Evolutionary conservation across 2,329 filamentous ascomycete genomes (phyloP), one percentile per base, ranked within the genome.

Genomic region (Exserohilum turcica): DNA sequence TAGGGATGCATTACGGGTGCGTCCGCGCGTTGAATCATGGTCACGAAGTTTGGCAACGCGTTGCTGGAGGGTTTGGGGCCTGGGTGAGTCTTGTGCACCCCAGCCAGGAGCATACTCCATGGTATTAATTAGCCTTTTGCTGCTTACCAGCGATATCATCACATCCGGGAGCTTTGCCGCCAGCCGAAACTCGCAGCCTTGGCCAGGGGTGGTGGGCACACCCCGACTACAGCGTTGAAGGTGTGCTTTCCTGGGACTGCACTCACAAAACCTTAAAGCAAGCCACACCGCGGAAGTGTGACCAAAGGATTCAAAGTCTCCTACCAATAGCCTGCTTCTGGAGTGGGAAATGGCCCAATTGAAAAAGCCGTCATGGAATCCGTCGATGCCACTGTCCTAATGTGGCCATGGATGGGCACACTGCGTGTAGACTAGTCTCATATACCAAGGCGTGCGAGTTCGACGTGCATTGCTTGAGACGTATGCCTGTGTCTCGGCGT

Each of bases 1-100:
- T 47, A 29, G 16, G 52, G 43, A 35, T 37, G 50, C 39, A 48
- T 38, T 3, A 36, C n/a, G 29, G 16, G 21, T 40, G 18, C 42
- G 27, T 43, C 39, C 3, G 35, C 28, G 19, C 33, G 24, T 39
- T 29, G 36, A 16, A 35, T 44, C 31, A 44, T 38, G 33, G 35
- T 35, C 35, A 47, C 16, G 5, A 27, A 47, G 4, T 24, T 24
- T 24, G 4, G 21, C 21, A n/a, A 12, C 28, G 33, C 16, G 35
- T 24, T 24, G 38, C 38, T 42, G 38, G 27, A 42, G 19, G n/a
- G 7, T 24, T 24, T 24, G 21, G 21, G 21, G 7, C 7, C 21
- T 5, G 21, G 7, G 21, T 24, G 28, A 32, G 31, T 33, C 29
- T 4, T 24, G 16, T 37, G 32, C 18, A 16, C 19, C 3, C 3